These are phyloP conservation scores for Hyaloscypha finlandica DNA, from an alignment of 495 filamentous ascomycete species.

Conservation along the genomic window DNA sequence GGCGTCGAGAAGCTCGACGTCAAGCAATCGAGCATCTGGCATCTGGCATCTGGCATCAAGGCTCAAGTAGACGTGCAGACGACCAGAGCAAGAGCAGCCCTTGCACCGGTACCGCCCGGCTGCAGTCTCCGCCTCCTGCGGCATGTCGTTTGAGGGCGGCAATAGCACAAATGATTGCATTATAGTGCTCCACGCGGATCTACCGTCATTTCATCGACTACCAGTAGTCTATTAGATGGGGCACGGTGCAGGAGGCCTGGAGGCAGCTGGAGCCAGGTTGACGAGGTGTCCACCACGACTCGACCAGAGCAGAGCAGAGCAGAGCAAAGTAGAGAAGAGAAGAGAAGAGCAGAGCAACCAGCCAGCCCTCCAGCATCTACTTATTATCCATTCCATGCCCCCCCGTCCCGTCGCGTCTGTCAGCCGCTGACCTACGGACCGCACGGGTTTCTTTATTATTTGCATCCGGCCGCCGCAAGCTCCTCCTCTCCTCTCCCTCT, in stretches of 20 bases:
- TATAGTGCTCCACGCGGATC: conserved; percentile 13
- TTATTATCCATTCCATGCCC: neutral
- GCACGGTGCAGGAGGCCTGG: conserved; percentile 1
- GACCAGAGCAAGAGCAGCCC: no score
- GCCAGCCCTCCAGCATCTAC: neutral
- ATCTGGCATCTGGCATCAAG: no score
- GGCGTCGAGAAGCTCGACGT: neutral
- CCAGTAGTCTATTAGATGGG: conserved; percentile 5
- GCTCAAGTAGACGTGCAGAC: no score
- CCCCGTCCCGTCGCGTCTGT: neutral
- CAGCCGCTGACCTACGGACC: neutral
- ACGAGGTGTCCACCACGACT: no score
- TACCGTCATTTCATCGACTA: conserved; percentile 7
- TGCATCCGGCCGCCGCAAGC: neutral
- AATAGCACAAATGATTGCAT: conserved; percentile 1
- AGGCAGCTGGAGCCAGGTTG: no score
- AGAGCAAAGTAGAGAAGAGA: neutral
- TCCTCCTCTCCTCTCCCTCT: neutral
- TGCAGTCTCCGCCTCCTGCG: neutral
- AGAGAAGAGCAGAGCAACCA: neutral
- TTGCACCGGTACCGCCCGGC: neutral
- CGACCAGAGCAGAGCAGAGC: no score
- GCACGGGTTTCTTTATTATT: neutral
- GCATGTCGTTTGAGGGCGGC: conserved; percentile 4
- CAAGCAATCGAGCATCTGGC: neutral